Conservation (phyloP, 768 basidiomycete species). For the Leccinellum rugosiceps region DNA sequence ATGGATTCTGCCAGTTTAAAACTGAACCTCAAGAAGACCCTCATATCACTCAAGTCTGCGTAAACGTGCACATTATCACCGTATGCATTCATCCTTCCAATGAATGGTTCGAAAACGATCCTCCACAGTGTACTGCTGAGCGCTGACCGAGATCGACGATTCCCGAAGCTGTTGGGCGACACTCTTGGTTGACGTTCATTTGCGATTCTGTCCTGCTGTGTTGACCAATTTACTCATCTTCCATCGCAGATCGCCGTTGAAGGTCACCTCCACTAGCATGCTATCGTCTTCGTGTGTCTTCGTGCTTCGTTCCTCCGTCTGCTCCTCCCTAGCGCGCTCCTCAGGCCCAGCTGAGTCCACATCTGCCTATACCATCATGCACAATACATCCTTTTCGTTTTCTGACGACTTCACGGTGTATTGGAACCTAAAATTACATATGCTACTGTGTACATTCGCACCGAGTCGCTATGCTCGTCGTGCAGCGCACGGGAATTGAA, state of each 20-base stretch:
- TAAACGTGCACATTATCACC: not conserved
- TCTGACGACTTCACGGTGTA: not conserved
- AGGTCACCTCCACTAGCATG: too few relatives aligned
- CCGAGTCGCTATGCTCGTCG: not conserved
- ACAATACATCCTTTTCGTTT: not conserved
- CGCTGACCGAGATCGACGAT: not conserved
- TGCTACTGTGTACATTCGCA: not conserved
- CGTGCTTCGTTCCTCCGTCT: not conserved
- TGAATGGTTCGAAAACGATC: not conserved
- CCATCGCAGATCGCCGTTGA: too few relatives aligned
- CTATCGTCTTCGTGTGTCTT: too few relatives aligned
- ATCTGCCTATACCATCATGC: too few relatives aligned
- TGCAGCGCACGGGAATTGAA: not conserved
- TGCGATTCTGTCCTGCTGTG: too few relatives aligned
- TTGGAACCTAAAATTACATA: not conserved
- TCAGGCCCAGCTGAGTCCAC: too few relatives aligned
- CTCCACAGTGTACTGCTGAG: not conserved
- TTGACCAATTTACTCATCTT: too few relatives aligned
- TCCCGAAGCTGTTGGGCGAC: too few relatives aligned
- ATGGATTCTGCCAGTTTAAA: not conserved
- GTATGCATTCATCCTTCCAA: not conserved
- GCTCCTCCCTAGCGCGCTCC: too few relatives aligned
- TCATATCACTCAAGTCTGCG: not conserved
- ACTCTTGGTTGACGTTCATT: too few relatives aligned
- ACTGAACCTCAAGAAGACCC: not conserved